Base-by-base conservation (phyloP, 768 basidiomycete genomes). In the Gymnopilus dilepis region DNA sequence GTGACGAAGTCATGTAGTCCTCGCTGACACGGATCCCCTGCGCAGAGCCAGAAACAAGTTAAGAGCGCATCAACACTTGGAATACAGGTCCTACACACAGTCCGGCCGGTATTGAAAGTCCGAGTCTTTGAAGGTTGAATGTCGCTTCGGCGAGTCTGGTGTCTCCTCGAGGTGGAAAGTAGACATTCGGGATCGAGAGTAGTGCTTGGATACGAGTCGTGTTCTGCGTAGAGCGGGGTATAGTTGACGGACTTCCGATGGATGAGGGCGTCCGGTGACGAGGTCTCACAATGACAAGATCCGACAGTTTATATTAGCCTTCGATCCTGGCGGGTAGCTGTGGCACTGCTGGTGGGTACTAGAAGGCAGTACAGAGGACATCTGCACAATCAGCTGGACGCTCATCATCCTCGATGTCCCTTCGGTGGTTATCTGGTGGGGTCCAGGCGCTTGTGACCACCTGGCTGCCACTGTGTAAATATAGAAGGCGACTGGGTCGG, bases 231-330 rank as follows among this genome's bases (percentile, higher is more conserved):
- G 28, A 26, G 6, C 26, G 45, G n/a, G n/a, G n/a, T n/a, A n/a
- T n/a, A n/a, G n/a, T n/a, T n/a, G n/a, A n/a, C n/a, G n/a, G n/a
- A n/a, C n/a, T n/a, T n/a, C n/a, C n/a, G n/a, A n/a, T n/a, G n/a
- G n/a, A n/a, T n/a, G n/a, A n/a, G n/a, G n/a, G n/a, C n/a, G n/a
- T n/a, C n/a, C 9, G 24, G 24, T 12, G 24, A 47, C 24, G 28
- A 48, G 45, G 45, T 48, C 24, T 48, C 45, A 48, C 45, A 48
- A 26, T 28, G 17, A 30, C 45, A 48, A 30, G 45, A 48, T 48
- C 45, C 45, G 45, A 48, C 6, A 13, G 45, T 48, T 30, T 48
- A 28, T 48, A 30, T 48, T n/a, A n/a, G 30, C 26, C 15, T 9
- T 22, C 43, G 43, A 45, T 45, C 43, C 2, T 8, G 15, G 2